Evolutionary conservation across 768 basidiomycete species (phyloP), one percentile per base, ranked within the genome.

Genomic region (Mycena olivaceomarginata): DNA sequence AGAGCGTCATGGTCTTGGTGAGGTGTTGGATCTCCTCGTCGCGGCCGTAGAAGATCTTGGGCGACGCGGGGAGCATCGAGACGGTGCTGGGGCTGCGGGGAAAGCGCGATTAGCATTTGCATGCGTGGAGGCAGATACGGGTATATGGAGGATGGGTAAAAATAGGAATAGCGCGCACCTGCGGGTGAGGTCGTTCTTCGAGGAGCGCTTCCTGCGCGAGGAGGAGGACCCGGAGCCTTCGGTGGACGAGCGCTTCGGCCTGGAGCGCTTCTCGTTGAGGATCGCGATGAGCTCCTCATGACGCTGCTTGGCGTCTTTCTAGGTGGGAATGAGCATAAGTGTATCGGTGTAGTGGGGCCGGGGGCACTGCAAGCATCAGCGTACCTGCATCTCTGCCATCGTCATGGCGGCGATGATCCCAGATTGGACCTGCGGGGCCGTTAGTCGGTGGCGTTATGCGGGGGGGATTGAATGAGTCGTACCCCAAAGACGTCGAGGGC

Each of bases 201-300:
- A 53, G 39, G 65, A 37, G 51, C 59, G 75, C 70, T 69, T 75
- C 59, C 63, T 78, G 70, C 41, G 63, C 63, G 63, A 65, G 2
- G 63, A 64, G 12, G 63, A 65, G 2, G 20, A 41, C 0, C 46
- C 46, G 15, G 51, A 53, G 48, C 37, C 51, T 11, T 64, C 63
- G 20, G 15, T 51, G 5, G 60, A 63, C 39, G 51, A 18, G 12
- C 67, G 67, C 37, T 56, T 56, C 11, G 48, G 18, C 43, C 8
- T 25, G 15, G 74, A 53, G 57, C 51, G 67, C 71, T 67, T 76
- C 51, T 79, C 72, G 5, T 73, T 70, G 64, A 79, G 75, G 69
- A 79, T 79, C 18, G 67, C 22, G 48, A 79, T 72, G 37, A 79
- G 67, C 60, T 79, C 75, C 25, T 77, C 72, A 46, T 79, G 75